Conservation (phyloP, 169 alveolate species). For the Amoebophrya sp. region DNA sequence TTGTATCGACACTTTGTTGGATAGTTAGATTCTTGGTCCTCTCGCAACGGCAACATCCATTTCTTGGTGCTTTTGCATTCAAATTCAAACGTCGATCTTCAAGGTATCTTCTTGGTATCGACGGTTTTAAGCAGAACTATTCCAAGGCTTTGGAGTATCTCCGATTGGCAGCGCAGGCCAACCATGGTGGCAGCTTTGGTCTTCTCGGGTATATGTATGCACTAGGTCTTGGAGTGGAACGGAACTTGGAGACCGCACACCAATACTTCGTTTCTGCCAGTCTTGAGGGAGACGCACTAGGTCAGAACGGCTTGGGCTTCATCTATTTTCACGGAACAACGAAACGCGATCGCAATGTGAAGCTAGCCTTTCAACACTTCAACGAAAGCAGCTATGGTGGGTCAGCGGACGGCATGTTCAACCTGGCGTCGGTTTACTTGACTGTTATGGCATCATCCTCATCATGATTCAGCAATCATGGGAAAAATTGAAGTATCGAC, state of each 20-base stretch:
- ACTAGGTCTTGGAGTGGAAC: constrained; percentile 55
- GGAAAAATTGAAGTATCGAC: not conserved
- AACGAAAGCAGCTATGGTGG: constrained; percentile 49
- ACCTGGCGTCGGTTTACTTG: constrained; percentile 51
- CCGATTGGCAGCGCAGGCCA: constrained; percentile 42
- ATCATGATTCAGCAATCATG: not conserved
- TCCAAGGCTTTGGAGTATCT: constrained; percentile 50
- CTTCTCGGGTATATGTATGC: constrained; percentile 55
- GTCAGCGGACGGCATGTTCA: constrained; percentile 54
- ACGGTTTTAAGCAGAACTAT: constrained; percentile 5
- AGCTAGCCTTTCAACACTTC: constrained; percentile 54
- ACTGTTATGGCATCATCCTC: constrained; percentile 45
- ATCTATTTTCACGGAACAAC: constrained; percentile 53
- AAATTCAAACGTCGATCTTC: too few species aligned
- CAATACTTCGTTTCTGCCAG: constrained; percentile 39
- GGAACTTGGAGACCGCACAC: constrained; percentile 41
- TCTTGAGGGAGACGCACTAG: constrained; percentile 39
- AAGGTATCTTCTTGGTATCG: not conserved
- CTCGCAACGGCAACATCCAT: too few species aligned
- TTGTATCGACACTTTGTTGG: too few species aligned
- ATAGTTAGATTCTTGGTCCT: too few species aligned
- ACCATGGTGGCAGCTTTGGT: constrained; percentile 43
- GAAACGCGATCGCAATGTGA: constrained; percentile 38
- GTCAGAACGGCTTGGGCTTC: constrained; percentile 55
- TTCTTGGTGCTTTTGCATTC: too few species aligned